Conservation (phyloP, 2,329 filamentous ascomycete genomes). For the Corniculantispora saksenae region DNA sequence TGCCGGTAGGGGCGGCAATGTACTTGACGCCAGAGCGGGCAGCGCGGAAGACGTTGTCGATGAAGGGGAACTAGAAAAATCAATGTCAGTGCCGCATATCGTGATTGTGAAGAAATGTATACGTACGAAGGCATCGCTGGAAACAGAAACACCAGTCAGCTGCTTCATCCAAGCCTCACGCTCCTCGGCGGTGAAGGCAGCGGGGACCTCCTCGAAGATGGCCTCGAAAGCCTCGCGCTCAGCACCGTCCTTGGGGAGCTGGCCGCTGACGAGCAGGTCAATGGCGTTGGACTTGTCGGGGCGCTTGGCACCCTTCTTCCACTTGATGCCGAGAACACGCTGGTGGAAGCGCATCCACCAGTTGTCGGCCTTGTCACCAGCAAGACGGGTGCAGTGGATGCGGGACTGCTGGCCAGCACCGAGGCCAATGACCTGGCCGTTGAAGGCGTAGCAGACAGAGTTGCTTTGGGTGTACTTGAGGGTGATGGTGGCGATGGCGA, state of each 20-base stretch:
- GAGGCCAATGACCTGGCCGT: slow-evolving; percentile 90
- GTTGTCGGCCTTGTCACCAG: slow-evolving; percentile 97
- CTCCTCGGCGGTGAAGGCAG: slow-evolving; percentile 80
- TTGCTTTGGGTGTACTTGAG: slow-evolving; percentile 99
- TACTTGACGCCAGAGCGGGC: slow-evolving; percentile 90
- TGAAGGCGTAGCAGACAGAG: slow-evolving; percentile 94
- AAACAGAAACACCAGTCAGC: slow-evolving; percentile 79
- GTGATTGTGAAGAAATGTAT: neutral
- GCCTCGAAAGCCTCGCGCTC: slow-evolving; percentile 87
- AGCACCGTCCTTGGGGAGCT: slow-evolving; percentile 78
- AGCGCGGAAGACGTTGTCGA: slow-evolving; percentile 94
- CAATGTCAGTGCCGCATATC: slow-evolving; percentile 27
- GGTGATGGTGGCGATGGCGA: slow-evolving; percentile 94
- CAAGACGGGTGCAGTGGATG: slow-evolving; percentile 96
- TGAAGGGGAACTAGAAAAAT: slow-evolving; percentile 80
- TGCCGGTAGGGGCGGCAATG: slow-evolving; percentile 89
- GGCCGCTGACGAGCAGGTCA: slow-evolving; percentile 87
- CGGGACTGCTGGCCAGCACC: slow-evolving; percentile 96
- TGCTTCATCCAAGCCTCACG: slow-evolving; percentile 82
- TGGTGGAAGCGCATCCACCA: slow-evolving; percentile 99
- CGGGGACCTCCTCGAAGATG: slow-evolving; percentile 86
- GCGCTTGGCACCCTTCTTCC: slow-evolving; percentile 96
- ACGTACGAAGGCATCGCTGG: slow-evolving; percentile 92
- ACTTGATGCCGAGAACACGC: slow-evolving; percentile 83
- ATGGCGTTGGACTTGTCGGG: slow-evolving; percentile 98